These are phyloP conservation scores for Protomyces gravidus DNA, from an alignment of 1,139 yeast species.

Conservation along the genomic window DNA sequence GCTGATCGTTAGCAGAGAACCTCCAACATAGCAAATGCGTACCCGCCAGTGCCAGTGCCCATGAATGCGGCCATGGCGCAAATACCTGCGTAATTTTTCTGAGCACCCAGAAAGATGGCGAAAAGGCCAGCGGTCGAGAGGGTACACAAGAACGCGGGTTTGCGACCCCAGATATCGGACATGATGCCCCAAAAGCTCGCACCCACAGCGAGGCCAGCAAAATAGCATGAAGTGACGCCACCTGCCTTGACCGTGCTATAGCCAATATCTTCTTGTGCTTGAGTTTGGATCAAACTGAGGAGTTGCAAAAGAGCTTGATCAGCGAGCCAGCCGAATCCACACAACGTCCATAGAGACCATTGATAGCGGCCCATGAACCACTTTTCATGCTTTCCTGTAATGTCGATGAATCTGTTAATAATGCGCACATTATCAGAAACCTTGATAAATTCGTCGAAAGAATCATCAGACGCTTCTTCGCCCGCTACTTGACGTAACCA, in stretches of 20 bases:
- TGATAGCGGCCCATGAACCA: conserved; percentile 24
- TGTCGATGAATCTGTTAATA: not conserved
- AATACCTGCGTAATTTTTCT: conserved; percentile 43
- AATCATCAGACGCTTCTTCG: not conserved
- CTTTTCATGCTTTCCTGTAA: not conserved
- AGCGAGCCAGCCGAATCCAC: conserved; percentile 29
- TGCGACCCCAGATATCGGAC: conserved; percentile 58
- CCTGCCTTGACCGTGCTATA: conserved; percentile 9
- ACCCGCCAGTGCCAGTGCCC: conserved; percentile 49
- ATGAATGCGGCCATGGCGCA: conserved; percentile 43
- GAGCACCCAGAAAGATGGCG: conserved; percentile 54
- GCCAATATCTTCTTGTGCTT: conserved; percentile 22
- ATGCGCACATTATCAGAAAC: not conserved
- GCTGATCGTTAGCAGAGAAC: conserved; percentile 40
- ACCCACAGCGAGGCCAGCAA: conserved; percentile 53
- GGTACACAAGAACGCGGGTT: conserved; percentile 53
- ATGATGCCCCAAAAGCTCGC: conserved; percentile 57
- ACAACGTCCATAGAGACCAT: conserved; percentile 24
- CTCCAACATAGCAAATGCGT: not conserved
- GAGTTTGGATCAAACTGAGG: conserved; percentile 24
- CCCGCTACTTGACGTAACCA: not conserved
- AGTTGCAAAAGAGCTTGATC: conserved; percentile 26
- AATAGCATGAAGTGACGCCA: conserved; percentile 43
- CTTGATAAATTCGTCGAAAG: not conserved
- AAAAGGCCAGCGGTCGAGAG: conserved; percentile 51